These are phyloP conservation scores for Penicillium sp. DNA, from an alignment of 2,329 filamentous ascomycete genomes.

Conservation along the genomic window DNA sequence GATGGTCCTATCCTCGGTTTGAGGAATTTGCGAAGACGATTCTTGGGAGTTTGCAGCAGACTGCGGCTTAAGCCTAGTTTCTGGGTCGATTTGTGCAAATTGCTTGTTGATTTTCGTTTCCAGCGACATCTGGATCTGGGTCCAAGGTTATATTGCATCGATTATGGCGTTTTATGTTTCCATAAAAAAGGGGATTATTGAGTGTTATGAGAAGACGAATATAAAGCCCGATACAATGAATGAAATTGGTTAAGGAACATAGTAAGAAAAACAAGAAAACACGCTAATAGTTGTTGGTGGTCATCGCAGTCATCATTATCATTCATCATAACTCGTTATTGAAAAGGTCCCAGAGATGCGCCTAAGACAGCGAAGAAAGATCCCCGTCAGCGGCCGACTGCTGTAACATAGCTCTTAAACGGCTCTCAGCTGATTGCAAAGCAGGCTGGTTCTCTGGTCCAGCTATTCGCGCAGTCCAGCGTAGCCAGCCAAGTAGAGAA, in stretches of 20 bases:
- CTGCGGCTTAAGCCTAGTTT: background rate
- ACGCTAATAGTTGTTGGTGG: background rate
- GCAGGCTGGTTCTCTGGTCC: slow-evolving; percentile 16
- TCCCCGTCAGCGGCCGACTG: slow-evolving; percentile 9
- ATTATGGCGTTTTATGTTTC: slow-evolving; percentile 3
- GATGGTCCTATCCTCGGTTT: slow-evolving; percentile 46
- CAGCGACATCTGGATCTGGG: slow-evolving; percentile 4
- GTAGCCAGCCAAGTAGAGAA: slow-evolving; percentile 39
- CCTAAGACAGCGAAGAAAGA: background rate
- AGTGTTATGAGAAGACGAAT: background rate
- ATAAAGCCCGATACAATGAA: background rate
- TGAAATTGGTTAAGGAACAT: background rate
- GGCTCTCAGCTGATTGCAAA: slow-evolving; percentile 37
- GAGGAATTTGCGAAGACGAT: slow-evolving; percentile 42
- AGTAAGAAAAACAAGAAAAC: background rate
- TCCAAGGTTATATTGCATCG: slow-evolving; percentile 15
- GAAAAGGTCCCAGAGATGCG: background rate
- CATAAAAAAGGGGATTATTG: background rate
- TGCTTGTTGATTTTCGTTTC: background rate
- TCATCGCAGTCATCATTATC: slow-evolving; percentile 6
- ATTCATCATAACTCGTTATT: slow-evolving; percentile 4
- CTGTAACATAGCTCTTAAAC: slow-evolving; percentile 38
- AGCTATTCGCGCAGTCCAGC: slow-evolving; percentile 23
- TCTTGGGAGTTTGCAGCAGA: slow-evolving; percentile 26
- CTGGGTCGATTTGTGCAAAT: background rate